phyloP scores from a whole-genome alignment of 2,329 filamentous ascomycete genomes.

The Lizonia empirigonia region DNA sequence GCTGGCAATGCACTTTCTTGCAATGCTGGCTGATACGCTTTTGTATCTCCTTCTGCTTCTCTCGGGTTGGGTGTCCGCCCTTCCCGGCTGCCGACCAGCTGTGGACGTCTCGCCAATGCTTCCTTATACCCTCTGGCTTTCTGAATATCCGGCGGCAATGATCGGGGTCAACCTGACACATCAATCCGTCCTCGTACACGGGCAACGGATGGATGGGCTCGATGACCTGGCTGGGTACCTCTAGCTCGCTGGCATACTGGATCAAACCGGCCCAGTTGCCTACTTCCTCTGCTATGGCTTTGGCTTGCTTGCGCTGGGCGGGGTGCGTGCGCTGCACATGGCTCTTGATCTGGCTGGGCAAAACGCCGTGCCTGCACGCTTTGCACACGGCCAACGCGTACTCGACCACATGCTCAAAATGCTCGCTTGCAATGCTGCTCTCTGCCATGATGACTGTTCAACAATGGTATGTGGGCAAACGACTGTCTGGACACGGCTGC shows the following conservation, averaged over 20 bases:
- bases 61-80: slow-evolving; percentile 5
- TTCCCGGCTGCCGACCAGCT: not conserved
- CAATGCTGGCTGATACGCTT: slow-evolving; percentile 1
- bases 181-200: slow-evolving; percentile 9
- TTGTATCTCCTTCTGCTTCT: slow-evolving; percentile 3
- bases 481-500: too few relatives aligned
- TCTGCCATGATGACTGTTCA: too few relatives aligned
- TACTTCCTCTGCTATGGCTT: too few relatives aligned
- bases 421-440: too few relatives aligned
- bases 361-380: too few relatives aligned
- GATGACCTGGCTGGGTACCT: slow-evolving; percentile 5
- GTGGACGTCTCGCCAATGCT: slow-evolving; percentile 6
- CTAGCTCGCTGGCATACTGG: slow-evolving; percentile 14
- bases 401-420: too few relatives aligned
- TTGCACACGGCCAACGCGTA: too few relatives aligned
- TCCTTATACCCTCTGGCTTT: slow-evolving; percentile 4
- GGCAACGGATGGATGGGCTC: slow-evolving; percentile 6
- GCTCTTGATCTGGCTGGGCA: too few relatives aligned
- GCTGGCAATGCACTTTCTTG: not conserved
- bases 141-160: slow-evolving; percentile 1
- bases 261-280: slow-evolving; percentile 10
- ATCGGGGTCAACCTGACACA: not conserved
- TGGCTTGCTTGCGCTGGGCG: too few relatives aligned
- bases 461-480: too few relatives aligned
- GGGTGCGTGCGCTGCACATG: too few relatives aligned